Conservation (phyloP, 179 eudicot genomes). For the Silene coronaria region DNA sequence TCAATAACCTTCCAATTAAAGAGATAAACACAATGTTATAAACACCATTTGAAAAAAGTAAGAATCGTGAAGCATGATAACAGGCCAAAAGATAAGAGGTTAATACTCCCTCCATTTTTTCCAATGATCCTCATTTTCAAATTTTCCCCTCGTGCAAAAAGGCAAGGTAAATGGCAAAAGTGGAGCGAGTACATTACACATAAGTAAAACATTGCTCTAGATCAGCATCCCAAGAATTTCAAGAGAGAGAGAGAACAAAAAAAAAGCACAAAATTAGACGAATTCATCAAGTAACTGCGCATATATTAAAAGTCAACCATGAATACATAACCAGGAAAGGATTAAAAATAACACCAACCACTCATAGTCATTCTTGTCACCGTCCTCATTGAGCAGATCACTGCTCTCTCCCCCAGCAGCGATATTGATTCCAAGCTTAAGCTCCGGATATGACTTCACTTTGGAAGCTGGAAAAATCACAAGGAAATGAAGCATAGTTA, state of each 20-base stretch:
- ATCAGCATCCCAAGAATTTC: constrained; percentile 5
- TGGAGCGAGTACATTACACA: background rate
- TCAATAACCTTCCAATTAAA: constrained; percentile 60
- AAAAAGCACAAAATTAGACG: background rate
- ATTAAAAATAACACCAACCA: constrained; percentile 51
- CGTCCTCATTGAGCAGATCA: constrained; percentile 73
- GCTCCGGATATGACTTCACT: constrained; percentile 55
- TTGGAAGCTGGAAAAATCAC: constrained; percentile 45
- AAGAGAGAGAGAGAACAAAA: background rate
- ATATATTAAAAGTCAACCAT: background rate
- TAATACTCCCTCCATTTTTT: background rate
- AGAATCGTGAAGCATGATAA: background rate
- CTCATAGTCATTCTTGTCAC: constrained; percentile 91
- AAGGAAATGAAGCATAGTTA: constrained; percentile 2
- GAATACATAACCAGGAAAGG: background rate
- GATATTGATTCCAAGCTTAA: constrained; percentile 60
- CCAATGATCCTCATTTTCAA: no score
- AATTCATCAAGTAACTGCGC: no score
- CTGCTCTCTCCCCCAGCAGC: constrained; percentile 82
- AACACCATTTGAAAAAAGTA: constrained; percentile 1
- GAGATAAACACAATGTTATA: constrained; percentile 18
- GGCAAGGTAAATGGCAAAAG: no score
- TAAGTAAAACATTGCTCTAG: background rate
- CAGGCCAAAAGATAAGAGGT: background rate
- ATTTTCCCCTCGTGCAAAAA: no score